These are phyloP conservation scores for Saccharomyces hybrid DNA, from an alignment of 1,139 yeast species.

Conservation along the genomic window DNA sequence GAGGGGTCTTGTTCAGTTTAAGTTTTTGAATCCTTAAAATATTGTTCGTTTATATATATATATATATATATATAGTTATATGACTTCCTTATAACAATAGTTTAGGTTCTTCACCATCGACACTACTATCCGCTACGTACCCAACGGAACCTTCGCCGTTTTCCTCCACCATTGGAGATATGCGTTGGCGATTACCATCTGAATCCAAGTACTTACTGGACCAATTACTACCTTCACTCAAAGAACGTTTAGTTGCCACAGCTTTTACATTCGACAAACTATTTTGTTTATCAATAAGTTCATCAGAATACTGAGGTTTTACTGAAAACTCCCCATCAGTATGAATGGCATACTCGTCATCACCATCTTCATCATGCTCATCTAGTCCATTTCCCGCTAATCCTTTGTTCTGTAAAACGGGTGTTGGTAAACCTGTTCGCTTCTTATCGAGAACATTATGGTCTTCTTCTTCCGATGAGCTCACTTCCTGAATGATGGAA, in stretches of 20 bases:
- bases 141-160: not conserved
- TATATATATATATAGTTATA: not conserved
- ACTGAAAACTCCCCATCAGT: slow-evolving; percentile 14
- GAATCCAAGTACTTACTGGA: slow-evolving; percentile 15
- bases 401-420: not conserved
- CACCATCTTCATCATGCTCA: slow-evolving; percentile 8
- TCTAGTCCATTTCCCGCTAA: not conserved
- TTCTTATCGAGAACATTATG: slow-evolving; percentile 10
- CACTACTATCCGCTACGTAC: slow-evolving; percentile 1
- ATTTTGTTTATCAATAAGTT: slow-evolving; percentile 3
- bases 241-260: slow-evolving; percentile 7
- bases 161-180: not conserved
- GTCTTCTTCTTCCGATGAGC: slow-evolving; percentile 25
- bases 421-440: slow-evolving; percentile 1
- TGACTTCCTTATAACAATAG: slow-evolving; percentile 17
- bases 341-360: slow-evolving; percentile 12
- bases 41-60: not conserved
- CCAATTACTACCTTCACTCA: slow-evolving; percentile 25
- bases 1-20: not conserved
- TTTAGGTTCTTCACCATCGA: slow-evolving; percentile 33
- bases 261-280: slow-evolving; percentile 4
- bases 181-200: not conserved
- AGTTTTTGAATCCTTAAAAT: not conserved
- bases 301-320: slow-evolving; percentile 4
- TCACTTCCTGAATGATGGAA: slow-evolving; percentile 29